phyloP scores from a whole-genome alignment of 441 rosid species.

The Sinapis alba region DNA sequence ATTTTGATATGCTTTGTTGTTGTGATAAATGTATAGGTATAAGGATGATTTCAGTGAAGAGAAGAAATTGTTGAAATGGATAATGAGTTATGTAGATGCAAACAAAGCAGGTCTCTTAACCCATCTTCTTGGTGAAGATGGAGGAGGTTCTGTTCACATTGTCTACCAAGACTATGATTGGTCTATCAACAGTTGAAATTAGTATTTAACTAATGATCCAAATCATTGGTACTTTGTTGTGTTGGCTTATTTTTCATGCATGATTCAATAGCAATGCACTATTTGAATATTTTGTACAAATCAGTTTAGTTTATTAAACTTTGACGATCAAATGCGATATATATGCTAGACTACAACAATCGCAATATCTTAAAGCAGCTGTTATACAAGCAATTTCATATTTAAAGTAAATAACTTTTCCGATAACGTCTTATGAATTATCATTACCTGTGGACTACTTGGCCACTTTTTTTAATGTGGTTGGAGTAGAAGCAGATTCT shows the following conservation, averaged over 20 bases:
- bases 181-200: conserved; percentile 53
- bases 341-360: not conserved
- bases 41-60: conserved; percentile 74
- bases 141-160: conserved; percentile 55
- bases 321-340: not conserved
- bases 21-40: conserved; percentile 51
- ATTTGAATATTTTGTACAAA: not conserved
- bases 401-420: not conserved
- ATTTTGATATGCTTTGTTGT: not conserved
- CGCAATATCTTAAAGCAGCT: not conserved
- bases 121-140: conserved; percentile 77
- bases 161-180: conserved; percentile 76
- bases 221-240: not conserved
- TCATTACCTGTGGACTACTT: not conserved
- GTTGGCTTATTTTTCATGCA: not conserved
- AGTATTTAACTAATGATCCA: not conserved
- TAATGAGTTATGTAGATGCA: conserved; percentile 70
- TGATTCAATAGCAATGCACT: not conserved
- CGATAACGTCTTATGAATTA: not conserved
- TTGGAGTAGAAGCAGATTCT: not conserved
- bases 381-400: not conserved
- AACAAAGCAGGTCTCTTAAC: conserved; percentile 73
- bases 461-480: not conserved
- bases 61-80: conserved; percentile 70
- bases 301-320: not conserved